These are phyloP conservation scores for Isabelozyma heimii DNA, from an alignment of 805 yeast species.

Conservation along the genomic window DNA sequence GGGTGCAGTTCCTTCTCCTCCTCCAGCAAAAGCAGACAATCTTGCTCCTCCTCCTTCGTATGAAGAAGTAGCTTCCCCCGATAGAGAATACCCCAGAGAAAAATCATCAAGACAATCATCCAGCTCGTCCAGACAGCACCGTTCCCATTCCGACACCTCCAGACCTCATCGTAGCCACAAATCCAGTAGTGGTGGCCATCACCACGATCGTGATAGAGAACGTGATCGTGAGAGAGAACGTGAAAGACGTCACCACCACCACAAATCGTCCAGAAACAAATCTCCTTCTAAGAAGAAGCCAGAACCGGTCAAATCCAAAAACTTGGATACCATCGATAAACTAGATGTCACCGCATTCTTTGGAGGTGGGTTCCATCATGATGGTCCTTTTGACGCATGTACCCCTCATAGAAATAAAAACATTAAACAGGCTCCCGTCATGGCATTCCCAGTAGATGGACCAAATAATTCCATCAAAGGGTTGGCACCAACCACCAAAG, in stretches of 20 bases:
- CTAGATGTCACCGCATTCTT: slow-evolving; percentile 93
- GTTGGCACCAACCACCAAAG: slow-evolving; percentile 46
- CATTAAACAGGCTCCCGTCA: slow-evolving; percentile 77
- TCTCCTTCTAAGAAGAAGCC: slow-evolving; percentile 43
- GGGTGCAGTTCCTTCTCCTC: slow-evolving; percentile 19
- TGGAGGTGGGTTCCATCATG: slow-evolving; percentile 95
- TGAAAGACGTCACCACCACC: slow-evolving; percentile 9
- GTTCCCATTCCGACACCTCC: slow-evolving; percentile 13
- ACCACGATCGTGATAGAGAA: slow-evolving; percentile 6
- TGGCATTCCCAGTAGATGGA: slow-evolving; percentile 94
- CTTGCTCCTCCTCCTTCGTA: slow-evolving; percentile 59
- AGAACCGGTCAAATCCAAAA: slow-evolving; percentile 55
- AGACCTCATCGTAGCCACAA: slow-evolving; percentile 7
- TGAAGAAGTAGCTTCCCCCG: slow-evolving; percentile 62
- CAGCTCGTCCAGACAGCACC: slow-evolving; percentile 15
- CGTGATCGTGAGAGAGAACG: slow-evolving; percentile 6
- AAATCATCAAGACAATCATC: slow-evolving; percentile 23
- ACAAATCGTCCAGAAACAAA: slow-evolving; percentile 15
- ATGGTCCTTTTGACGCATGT: slow-evolving; percentile 98
- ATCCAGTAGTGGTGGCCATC: slow-evolving; percentile 1
- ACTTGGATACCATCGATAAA: slow-evolving; percentile 91
- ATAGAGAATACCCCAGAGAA: slow-evolving; percentile 53
- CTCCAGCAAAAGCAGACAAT: slow-evolving; percentile 28
- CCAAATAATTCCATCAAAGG: slow-evolving; percentile 87
- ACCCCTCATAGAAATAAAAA: slow-evolving; percentile 91